phyloP scores from a whole-genome alignment of 2,329 filamentous ascomycete genomes.

The Alternaria metachromatica region DNA sequence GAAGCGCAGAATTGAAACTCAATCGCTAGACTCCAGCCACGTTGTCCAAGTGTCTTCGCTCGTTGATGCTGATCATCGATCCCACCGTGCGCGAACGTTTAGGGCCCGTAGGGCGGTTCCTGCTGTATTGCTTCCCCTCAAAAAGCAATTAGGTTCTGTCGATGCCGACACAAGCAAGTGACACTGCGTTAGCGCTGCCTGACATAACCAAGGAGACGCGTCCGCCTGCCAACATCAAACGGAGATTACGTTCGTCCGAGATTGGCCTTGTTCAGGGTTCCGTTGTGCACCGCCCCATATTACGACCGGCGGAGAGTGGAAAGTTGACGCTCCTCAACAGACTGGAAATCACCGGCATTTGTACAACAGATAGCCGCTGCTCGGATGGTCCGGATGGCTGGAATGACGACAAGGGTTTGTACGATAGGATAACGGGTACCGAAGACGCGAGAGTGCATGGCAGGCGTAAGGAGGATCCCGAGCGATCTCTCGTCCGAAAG shows the following conservation, averaged over 20 bases:
- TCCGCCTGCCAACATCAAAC: neutral
- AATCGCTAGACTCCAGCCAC: neutral
- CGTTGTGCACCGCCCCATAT: neutral
- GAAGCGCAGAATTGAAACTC: neutral
- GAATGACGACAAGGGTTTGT: neutral
- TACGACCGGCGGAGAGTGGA: neutral
- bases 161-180: neutral
- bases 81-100: neutral
- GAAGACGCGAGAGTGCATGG: neutral
- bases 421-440: neutral
- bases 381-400: neutral
- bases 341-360: neutral
- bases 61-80: neutral
- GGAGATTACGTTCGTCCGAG: neutral
- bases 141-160: neutral
- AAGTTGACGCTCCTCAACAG: neutral
- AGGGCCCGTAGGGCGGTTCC: neutral
- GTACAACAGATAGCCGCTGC: neutral
- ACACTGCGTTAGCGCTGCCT: neutral
- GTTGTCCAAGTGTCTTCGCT: neutral
- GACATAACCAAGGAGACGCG: neutral
- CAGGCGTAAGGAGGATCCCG: neutral
- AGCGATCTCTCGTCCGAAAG: conserved; percentile 9
- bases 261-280: neutral
- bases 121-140: neutral